Conservation (phyloP, 2,329 filamentous ascomycete species). For the Cercospora brassicicola region DNA sequence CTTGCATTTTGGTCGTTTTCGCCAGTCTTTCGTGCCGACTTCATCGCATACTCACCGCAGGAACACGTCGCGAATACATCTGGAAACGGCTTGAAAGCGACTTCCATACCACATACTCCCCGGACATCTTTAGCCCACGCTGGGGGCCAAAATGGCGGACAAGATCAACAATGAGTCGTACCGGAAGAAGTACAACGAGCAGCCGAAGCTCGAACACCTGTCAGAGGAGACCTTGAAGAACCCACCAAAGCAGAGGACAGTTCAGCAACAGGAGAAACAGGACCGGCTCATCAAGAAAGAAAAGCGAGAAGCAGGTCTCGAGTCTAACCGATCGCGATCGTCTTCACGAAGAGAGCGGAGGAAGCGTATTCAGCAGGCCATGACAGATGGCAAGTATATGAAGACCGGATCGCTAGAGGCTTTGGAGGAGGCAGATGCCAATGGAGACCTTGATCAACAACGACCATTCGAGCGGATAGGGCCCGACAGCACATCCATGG, state of each 20-base stretch:
- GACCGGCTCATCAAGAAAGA: constrained; percentile 41
- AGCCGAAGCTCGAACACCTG: constrained; percentile 31
- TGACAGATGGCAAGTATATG: constrained; percentile 54
- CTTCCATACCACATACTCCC: not conserved
- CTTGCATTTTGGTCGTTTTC: not conserved
- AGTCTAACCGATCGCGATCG: constrained; percentile 50
- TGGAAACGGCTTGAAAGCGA: not conserved
- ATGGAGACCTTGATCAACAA: constrained; percentile 50
- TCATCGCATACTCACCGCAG: not conserved
- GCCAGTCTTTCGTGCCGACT: not conserved
- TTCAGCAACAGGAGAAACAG: constrained; percentile 50
- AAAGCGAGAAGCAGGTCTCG: constrained; percentile 36
- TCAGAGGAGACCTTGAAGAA: constrained; percentile 29
- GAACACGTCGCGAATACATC: not conserved
- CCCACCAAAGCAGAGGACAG: constrained; percentile 42
- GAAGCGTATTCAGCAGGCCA: constrained; percentile 47
- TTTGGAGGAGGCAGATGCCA: constrained; percentile 54
- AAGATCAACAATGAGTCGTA: constrained; percentile 27
- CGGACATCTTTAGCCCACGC: constrained; percentile 9
- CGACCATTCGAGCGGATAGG: constrained; percentile 58
- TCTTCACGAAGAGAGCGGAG: constrained; percentile 51
- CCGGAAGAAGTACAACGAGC: constrained; percentile 31
- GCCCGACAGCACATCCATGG: constrained; percentile 57
- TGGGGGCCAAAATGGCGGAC: constrained; percentile 16
- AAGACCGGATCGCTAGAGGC: constrained; percentile 51